phyloP scores from a whole-genome alignment of 2,329 filamentous ascomycete genomes.

The Xylaria sp. region DNA sequence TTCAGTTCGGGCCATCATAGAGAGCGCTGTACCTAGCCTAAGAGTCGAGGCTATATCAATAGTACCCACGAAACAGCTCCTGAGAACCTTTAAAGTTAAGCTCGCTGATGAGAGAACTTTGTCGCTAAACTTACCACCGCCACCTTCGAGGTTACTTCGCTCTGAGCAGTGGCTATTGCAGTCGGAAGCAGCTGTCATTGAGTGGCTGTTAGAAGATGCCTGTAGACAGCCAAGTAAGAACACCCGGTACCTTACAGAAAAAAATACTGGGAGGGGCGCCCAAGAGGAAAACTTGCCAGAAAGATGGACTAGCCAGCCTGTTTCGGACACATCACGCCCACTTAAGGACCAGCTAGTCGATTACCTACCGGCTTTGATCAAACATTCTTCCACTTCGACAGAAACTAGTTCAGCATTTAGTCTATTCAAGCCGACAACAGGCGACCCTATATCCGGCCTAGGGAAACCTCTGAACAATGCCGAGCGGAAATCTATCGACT shows the following conservation, averaged over 20 bases:
- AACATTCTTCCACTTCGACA: constrained; percentile 50
- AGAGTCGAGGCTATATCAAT: constrained; percentile 51
- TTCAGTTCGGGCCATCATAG: constrained; percentile 53
- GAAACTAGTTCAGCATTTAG: constrained; percentile 55
- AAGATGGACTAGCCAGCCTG: constrained; percentile 1
- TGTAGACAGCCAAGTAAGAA: constrained; percentile 20
- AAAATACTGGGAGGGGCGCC: not conserved
- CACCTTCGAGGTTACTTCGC: constrained; percentile 58
- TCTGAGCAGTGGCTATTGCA: constrained; percentile 58
- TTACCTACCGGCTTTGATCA: constrained; percentile 56
- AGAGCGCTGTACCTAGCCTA: constrained; percentile 48
- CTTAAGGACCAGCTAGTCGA: constrained; percentile 43
- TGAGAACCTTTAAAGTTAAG: constrained; percentile 57
- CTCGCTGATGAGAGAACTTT: constrained; percentile 56
- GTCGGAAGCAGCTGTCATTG: constrained; percentile 59
- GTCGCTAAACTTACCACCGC: constrained; percentile 57
- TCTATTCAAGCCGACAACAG: constrained; percentile 55
- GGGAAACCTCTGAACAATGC: constrained; percentile 48
- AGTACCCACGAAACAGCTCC: constrained; percentile 53
- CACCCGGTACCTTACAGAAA: not conserved
- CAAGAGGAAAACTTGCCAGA: not conserved
- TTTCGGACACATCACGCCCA: constrained; percentile 26
- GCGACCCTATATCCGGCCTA: constrained; percentile 54
- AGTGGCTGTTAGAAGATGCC: constrained; percentile 55
- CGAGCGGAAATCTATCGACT: constrained; percentile 56